A percentile compares a stretch with the other conserved stretches of the same genome.
These are phyloP conservation scores for Penicillium coprophilum DNA, from an alignment of 495 filamentous ascomycete genomes.

Conservation along the genomic window DNA sequence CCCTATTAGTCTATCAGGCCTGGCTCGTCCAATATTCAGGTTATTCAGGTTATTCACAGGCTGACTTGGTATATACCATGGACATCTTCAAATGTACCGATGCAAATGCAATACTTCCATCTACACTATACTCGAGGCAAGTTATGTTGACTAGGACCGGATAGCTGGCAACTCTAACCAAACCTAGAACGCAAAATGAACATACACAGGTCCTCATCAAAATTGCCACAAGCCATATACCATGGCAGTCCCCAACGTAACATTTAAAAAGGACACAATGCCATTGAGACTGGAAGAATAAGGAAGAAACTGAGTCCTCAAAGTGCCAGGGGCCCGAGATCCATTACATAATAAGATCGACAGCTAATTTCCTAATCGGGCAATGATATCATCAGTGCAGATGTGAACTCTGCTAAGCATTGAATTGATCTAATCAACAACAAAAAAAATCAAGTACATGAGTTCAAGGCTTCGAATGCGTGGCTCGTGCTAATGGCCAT, in stretches of 20 bases:
- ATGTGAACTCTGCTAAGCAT: not conserved
- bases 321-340: not conserved
- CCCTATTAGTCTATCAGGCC: not conserved
- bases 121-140: not conserved
- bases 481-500: slow-evolving; percentile 22
- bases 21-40: not conserved
- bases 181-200: not conserved
- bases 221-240: not conserved
- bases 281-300: slow-evolving; percentile 1
- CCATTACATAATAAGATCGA: slow-evolving; percentile 1
- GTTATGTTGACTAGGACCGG: not conserved
- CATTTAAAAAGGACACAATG: slow-evolving; percentile 1
- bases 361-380: slow-evolving; percentile 4
- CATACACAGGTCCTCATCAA: not conserved
- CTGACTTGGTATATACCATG: no score
- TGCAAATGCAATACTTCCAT: no score
- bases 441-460: slow-evolving; percentile 16
- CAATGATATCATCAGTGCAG: slow-evolving; percentile 1
- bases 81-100: no score
- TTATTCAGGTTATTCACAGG: not conserved
- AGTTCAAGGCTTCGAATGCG: slow-evolving; percentile 9
- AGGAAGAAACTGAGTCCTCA: no score
- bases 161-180: slow-evolving; percentile 6
- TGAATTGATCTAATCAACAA: not conserved
- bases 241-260: not conserved